Evolutionary conservation across 2,329 filamentous ascomycete species (phyloP).

Genomic region (Diaporthe sp.): DNA sequence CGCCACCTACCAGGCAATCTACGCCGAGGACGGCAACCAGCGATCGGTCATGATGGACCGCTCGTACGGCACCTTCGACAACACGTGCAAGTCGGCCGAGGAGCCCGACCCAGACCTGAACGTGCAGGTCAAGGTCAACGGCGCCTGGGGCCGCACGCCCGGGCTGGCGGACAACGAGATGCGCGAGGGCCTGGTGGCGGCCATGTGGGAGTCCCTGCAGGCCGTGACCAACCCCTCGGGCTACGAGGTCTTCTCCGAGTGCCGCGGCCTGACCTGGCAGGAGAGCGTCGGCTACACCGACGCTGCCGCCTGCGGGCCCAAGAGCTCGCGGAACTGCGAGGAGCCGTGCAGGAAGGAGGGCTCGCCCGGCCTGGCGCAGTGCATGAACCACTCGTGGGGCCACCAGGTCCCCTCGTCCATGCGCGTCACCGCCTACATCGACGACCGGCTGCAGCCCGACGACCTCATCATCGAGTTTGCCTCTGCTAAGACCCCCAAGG

Average conservation of each 20-base stretch:
- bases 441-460: constrained; percentile 41
- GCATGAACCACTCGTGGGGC: constrained; percentile 39
- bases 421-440: constrained; percentile 41
- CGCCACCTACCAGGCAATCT: constrained; percentile 41
- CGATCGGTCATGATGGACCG: constrained; percentile 40
- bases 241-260: constrained; percentile 42
- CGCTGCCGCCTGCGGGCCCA: constrained; percentile 10
- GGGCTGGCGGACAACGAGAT: constrained; percentile 40
- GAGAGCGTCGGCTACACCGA: constrained; percentile 29
- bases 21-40: constrained; percentile 40
- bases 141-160: constrained; percentile 41
- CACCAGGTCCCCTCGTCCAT: constrained; percentile 42
- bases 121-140: constrained; percentile 40
- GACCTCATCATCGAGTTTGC: constrained; percentile 41
- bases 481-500: constrained; percentile 22
- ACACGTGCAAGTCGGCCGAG: constrained; percentile 38
- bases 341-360: not conserved
- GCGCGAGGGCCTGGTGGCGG: constrained; percentile 41
- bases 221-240: constrained; percentile 32
- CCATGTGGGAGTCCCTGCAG: constrained; percentile 41
- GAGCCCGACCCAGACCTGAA: constrained; percentile 38
- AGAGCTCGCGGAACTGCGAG: not conserved
- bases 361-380: constrained; percentile 35
- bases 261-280: constrained; percentile 41
- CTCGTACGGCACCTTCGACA: constrained; percentile 33